These are phyloP conservation scores for Rhodotorula graminis DNA, from an alignment of 768 basidiomycete species.

Conservation along the genomic window DNA sequence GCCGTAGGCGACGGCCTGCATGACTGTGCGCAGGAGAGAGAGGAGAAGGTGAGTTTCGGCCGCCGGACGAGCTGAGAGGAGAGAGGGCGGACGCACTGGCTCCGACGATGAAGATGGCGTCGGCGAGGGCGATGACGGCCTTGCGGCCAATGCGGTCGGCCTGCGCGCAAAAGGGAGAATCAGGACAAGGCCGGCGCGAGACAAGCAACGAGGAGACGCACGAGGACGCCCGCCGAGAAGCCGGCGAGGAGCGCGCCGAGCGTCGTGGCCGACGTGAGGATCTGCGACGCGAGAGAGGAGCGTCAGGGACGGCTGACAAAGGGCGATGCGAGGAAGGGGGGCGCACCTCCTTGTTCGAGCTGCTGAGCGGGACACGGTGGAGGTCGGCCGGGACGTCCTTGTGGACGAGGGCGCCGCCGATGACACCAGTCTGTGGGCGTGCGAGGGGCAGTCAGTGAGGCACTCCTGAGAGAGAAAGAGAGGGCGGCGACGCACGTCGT, in stretches of 20 bases:
- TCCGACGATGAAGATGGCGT: conserved; percentile 34
- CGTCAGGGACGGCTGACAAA: not conserved
- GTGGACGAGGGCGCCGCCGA: conserved; percentile 39
- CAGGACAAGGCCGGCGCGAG: not conserved
- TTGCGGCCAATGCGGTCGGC: conserved; percentile 36
- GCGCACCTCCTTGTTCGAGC: conserved; percentile 35
- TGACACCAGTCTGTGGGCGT: conserved; percentile 34
- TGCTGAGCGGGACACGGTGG: conserved; percentile 12
- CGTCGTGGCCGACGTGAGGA: conserved; percentile 37
- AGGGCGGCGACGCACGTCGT: conserved; percentile 18
- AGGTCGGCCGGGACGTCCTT: conserved; percentile 31
- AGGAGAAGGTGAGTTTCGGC: not conserved
- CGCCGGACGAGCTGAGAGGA: no score
- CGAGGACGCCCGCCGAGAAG: conserved; percentile 31
- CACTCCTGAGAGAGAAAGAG: rapidly evolving
- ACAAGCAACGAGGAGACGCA: not conserved
- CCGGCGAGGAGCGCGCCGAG: conserved; percentile 38
- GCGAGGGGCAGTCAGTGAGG: no score
- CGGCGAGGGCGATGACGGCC: conserved; percentile 36
- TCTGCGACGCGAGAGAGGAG: not conserved
- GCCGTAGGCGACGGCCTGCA: conserved; percentile 36
- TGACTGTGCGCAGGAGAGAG: conserved; percentile 6
- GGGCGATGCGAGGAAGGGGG: rapidly evolving
- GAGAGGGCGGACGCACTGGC: conserved; percentile 5
- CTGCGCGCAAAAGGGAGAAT: not conserved